Evolutionary conservation across 768 basidiomycete genomes (phyloP), one percentile per base, ranked within the genome.

Genomic region (Cubamyces lactineus): DNA sequence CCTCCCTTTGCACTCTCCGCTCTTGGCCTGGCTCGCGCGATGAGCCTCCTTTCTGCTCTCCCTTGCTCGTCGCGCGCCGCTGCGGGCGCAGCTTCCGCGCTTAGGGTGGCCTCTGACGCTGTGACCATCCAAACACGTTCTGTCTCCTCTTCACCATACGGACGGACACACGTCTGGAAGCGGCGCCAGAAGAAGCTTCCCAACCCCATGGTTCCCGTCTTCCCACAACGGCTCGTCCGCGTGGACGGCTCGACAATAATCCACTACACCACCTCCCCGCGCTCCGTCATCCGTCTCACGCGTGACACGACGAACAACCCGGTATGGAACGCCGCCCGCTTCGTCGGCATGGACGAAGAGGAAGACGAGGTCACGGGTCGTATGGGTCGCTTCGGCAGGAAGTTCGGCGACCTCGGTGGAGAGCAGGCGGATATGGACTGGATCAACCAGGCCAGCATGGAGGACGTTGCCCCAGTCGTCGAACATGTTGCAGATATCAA

Each of bases 271-370:
- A 96, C 94, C 1, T 93, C 94, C 0, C 94, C 95, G 0, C 87
- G 86, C 6, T 87, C 89, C 3, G 73, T 84, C 40, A 83, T 93
- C 48, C 84, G 87, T 40, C 80, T 96, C 49, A 91, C 94, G 19
- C 86, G 94, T 43, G 94, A 96, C 69, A 87, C 91, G 52, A 92
- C 91, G 16, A 97, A 94, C 72, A 88, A 94, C 69, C 91, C 94
- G 1, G 74, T 93, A 6, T 97, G 91, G 89, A 91, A 92, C 70
- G 84, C 89, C 2, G 83, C 84, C 3, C 76, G 78, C 1, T 72
- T 87, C 49, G 72, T 67, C 43, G 74, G 77, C 40, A 71, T 73
- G 58, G 69, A 73, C 34, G 76, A 74, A 58, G 72, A 78, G 62
- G 91, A 91, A 70, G 85, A 78, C 63, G 85, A 85, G 53, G 83